A percentile compares a stretch with the other conserved stretches of the same genome.
Conservation (phyloP, 1,284 basidiomycete genomes). For the Abortiporus biennis region DNA sequence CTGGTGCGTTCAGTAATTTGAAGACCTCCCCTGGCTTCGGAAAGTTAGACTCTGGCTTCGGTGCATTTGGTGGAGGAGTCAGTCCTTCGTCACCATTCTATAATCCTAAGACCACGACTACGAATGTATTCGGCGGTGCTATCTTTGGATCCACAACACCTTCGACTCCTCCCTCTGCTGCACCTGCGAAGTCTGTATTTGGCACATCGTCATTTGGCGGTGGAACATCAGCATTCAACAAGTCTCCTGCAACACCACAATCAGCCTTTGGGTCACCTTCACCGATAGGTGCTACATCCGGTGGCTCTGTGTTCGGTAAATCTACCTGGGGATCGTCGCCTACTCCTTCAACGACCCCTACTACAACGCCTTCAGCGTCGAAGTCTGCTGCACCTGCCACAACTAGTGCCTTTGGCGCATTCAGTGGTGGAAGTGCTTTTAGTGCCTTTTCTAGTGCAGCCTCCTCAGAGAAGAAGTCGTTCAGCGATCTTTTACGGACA, state of each 20-base stretch:
- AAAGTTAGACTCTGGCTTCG: conserved; percentile 34
- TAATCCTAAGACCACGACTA: neutral
- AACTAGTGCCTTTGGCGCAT: conserved; percentile 40
- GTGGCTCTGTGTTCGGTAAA: conserved; percentile 1
- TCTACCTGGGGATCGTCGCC: conserved; percentile 3
- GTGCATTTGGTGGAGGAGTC: conserved; percentile 30
- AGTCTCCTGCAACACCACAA: conserved; percentile 29
- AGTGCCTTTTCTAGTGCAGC: conserved; percentile 30
- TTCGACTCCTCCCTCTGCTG: neutral
- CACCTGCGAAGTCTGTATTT: conserved; percentile 19
- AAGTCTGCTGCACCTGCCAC: neutral
- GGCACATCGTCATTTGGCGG: conserved; percentile 17
- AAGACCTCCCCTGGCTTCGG: conserved; percentile 30
- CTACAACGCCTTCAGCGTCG: conserved; percentile 22
- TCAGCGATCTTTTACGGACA: conserved; percentile 32
- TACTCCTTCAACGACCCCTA: conserved; percentile 20
- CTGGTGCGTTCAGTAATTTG: conserved; percentile 31
- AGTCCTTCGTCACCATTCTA: conserved; percentile 32
- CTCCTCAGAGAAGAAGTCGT: conserved; percentile 24
- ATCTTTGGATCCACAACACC: neutral
- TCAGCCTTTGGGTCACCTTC: conserved; percentile 20
- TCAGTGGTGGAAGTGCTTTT: conserved; percentile 41
- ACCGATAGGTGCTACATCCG: conserved; percentile 8
- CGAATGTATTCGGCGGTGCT: conserved; percentile 18
- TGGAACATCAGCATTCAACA: conserved; percentile 25